Evolutionary conservation across 2,329 filamentous ascomycete genomes (phyloP), one percentile per base, ranked within the genome.

Genomic region (Penicillium sp.): DNA sequence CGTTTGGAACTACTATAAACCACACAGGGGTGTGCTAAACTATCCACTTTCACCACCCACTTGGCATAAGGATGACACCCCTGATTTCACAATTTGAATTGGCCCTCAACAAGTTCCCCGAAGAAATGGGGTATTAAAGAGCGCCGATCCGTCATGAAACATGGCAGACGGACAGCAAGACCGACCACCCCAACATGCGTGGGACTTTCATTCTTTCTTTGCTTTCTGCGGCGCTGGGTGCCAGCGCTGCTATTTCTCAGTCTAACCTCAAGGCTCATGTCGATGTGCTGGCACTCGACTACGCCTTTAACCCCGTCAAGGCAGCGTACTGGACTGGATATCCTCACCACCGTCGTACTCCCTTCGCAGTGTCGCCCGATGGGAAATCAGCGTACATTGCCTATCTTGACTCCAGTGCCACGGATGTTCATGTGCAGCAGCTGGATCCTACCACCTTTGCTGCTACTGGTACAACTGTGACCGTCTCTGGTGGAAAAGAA

Each of bases 321-420:
- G 78, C 78, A 19, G 79, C 83, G 9, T 87, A 87, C 78, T 86
- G 84, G 84, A 86, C 84, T 15, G 79, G 78, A 21, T 79, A 82
- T 45, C 82, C 83, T 44, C 85, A 87, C 64, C 84, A 87, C 68
- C 82, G 84, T 45, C 81, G 84, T 51, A 86, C 84, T 13, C 84
- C 84, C 6, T 87, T 87, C 60, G 79, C 84, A n/a, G 77, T 85
- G 33, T 86, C 84, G 1, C 83, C 84, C 2, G 79, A 86, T 68
- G 83, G 83, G 59, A 81, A 81, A 57, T 80, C 79, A 4, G 84
- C 82, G 13, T 86, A 84, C 68, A 68, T 87, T 10, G 85, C 85
- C 10, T 87, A 86, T 65, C 80, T 87, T 17, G 83, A 86, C 65
- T 73, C 76, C 27, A 83, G 78, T 45, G 81, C 80, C 47, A 82